phyloP scores from a whole-genome alignment of 2,329 filamentous ascomycete species.

The Colletotrichum gigasporum region DNA sequence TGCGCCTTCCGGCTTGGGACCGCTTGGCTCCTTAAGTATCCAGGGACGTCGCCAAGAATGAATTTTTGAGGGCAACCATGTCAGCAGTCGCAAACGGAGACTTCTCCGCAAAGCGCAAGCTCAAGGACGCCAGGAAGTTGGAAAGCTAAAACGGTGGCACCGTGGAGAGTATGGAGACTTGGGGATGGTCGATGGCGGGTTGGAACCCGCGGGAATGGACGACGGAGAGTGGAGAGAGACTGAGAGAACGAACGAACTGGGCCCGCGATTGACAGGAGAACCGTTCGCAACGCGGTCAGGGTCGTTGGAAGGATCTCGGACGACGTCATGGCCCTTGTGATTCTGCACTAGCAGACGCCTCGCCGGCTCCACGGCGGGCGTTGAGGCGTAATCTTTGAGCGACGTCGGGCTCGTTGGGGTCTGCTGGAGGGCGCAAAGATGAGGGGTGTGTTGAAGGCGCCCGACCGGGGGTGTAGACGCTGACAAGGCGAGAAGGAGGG shows the following conservation, averaged over 20 bases:
- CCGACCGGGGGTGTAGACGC: neutral
- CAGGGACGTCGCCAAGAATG: neutral
- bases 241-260: neutral
- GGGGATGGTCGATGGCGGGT: neutral
- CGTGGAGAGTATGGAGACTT: neutral
- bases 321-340: slow-evolving; percentile 5
- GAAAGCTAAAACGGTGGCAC: neutral
- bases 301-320: neutral
- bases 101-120: neutral
- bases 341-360: neutral
- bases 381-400: neutral
- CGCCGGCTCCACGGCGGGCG: neutral
- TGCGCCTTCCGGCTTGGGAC: neutral
- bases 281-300: neutral
- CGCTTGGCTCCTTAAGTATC: slow-evolving; percentile 6
- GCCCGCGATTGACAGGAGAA: neutral
- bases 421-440: neutral
- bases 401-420: neutral
- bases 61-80: neutral
- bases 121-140: neutral
- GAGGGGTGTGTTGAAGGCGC: too few species aligned
- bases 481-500: neutral
- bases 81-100: neutral
- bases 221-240: neutral
- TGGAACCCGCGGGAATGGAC: neutral